Evolutionary conservation across 2,329 filamentous ascomycete genomes (phyloP).

Genomic region (Microthyrium microscopicum): DNA sequence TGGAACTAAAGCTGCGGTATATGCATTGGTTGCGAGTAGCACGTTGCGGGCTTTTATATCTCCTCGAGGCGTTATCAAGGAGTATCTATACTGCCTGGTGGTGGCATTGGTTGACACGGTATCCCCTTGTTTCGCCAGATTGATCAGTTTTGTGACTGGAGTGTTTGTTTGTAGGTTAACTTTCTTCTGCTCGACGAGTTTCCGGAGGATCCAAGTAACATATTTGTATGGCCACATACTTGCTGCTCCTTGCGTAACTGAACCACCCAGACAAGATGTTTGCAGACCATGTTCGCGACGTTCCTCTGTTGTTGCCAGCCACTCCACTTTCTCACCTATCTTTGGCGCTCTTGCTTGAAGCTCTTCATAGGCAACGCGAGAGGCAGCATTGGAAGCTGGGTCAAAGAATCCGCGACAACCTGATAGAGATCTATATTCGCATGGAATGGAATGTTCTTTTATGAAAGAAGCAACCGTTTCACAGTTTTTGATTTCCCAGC

Average conservation of each 20-base stretch:
- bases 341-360: slow-evolving; percentile 38
- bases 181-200: slow-evolving; percentile 29
- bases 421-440: slow-evolving; percentile 49
- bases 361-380: slow-evolving; percentile 31
- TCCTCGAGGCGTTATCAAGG: slow-evolving; percentile 52
- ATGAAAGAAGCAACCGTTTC: slow-evolving; percentile 42
- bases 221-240: slow-evolving; percentile 76
- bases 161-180: slow-evolving; percentile 66
- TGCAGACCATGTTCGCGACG: slow-evolving; percentile 16
- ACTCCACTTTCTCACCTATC: slow-evolving; percentile 29
- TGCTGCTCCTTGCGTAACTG: slow-evolving; percentile 48
- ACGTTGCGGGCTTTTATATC: slow-evolving; percentile 44
- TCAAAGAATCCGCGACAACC: slow-evolving; percentile 50
- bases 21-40: slow-evolving; percentile 68
- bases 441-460: slow-evolving; percentile 40
- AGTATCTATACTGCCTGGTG: slow-evolving; percentile 4
- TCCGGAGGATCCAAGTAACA: slow-evolving; percentile 52
- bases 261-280: slow-evolving; percentile 41
- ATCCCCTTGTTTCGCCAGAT: slow-evolving; percentile 10
- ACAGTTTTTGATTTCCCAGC: slow-evolving; percentile 59
- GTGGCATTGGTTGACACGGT: slow-evolving; percentile 11
- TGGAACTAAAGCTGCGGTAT: slow-evolving; percentile 62
- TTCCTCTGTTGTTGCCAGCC: slow-evolving; percentile 19
- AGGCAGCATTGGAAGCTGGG: slow-evolving; percentile 35
- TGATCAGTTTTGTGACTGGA: slow-evolving; percentile 33